Evolutionary conservation across 768 basidiomycete genomes (phyloP).

Genomic region (Phanerodontia chrysosporium): DNA sequence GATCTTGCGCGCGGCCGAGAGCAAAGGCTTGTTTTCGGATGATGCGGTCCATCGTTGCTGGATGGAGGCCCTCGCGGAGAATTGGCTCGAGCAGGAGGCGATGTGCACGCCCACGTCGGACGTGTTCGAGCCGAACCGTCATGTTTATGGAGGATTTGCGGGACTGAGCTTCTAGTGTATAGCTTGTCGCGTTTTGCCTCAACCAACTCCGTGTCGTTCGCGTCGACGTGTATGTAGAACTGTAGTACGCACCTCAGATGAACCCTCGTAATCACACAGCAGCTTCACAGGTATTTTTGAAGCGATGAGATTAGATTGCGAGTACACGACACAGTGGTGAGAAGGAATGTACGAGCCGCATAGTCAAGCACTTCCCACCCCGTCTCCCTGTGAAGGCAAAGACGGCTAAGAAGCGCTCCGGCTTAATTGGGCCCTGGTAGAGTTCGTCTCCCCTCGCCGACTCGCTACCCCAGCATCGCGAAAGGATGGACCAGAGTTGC

Average conservation of each 20-base stretch:
- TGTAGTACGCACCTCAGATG: too few relatives aligned
- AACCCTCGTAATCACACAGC: too few relatives aligned
- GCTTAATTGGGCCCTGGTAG: conserved; percentile 67
- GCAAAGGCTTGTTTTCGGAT: background rate
- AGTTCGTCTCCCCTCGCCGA: conserved; percentile 40
- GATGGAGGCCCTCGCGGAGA: background rate
- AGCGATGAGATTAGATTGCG: background rate
- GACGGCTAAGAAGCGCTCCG: conserved; percentile 59
- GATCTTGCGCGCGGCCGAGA: background rate
- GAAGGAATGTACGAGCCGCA: conserved; percentile 54
- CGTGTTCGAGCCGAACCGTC: background rate
- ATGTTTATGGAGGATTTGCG: background rate
- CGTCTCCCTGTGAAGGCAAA: conserved; percentile 31
- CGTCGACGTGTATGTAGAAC: too few relatives aligned
- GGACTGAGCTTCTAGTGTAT: background rate
- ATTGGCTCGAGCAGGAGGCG: background rate
- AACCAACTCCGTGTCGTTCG: background rate
- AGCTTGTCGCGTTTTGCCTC: too few relatives aligned
- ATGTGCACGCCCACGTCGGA: background rate
- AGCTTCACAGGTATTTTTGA: too few relatives aligned
- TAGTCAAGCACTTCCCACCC: conserved; percentile 70
- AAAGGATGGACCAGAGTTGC: conserved; percentile 51
- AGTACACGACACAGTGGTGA: background rate
- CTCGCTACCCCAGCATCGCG: conserved; percentile 47
- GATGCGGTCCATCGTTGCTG: background rate